A percentile compares a stretch with the other conserved stretches of the same genome.
Conservation (phyloP, 805 yeast genomes). For the Grigorovia transvaalensis region DNA sequence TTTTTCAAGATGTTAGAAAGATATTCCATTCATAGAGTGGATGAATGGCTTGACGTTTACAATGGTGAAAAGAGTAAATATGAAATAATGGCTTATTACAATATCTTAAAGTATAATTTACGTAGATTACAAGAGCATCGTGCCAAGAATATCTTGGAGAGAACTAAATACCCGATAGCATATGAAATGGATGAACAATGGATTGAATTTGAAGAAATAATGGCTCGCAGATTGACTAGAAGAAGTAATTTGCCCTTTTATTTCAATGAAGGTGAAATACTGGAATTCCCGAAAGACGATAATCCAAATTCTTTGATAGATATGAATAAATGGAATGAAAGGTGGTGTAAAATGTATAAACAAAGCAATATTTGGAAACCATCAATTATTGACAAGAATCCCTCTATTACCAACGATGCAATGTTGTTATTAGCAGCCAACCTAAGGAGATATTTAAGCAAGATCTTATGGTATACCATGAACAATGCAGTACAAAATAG, state of each 20-base stretch:
- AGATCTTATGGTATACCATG: constrained; percentile 9
- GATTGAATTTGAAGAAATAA: constrained; percentile 18
- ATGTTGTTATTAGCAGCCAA: constrained; percentile 8
- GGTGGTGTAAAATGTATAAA: constrained; percentile 22
- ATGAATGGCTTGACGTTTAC: constrained; percentile 16
- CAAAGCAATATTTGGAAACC: constrained; percentile 8
- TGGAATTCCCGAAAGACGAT: not conserved
- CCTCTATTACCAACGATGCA: constrained; percentile 10
- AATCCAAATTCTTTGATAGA: constrained; percentile 5
- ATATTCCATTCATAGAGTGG: constrained; percentile 25
- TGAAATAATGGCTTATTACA: constrained; percentile 22
- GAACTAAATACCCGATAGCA: constrained; percentile 24
- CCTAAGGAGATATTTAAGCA: constrained; percentile 10
- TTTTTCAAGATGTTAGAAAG: constrained; percentile 24
- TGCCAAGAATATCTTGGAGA: constrained; percentile 12
- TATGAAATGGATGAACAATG: constrained; percentile 25
- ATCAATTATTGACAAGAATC: constrained; percentile 9
- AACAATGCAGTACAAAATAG: not conserved
- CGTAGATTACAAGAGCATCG: constrained; percentile 7
- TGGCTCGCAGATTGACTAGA: constrained; percentile 9
- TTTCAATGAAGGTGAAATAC: not conserved
- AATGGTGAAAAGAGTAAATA: constrained; percentile 18
- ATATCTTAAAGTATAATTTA: constrained; percentile 15
- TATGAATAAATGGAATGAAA: constrained; percentile 19
- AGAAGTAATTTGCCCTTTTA: not conserved